Evolutionary conservation across 768 basidiomycete species (phyloP), one percentile per base, ranked within the genome.

Genomic region (Lyophyllum shimeji): DNA sequence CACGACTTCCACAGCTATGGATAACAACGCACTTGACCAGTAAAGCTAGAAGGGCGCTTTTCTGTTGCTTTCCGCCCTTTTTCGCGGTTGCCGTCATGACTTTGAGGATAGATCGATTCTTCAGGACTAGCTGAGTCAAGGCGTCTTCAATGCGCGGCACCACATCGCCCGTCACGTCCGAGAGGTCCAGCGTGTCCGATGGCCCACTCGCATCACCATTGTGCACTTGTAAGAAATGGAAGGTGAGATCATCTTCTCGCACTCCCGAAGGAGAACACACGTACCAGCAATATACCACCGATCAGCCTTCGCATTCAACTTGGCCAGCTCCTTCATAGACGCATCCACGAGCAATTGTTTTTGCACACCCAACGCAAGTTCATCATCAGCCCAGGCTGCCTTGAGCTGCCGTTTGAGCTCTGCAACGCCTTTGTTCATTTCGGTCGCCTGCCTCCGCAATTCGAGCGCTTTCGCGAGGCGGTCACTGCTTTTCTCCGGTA

Each of bases 401-500:
- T 21, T 12, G 15, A 17, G 37, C 44, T 54, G 57, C 43, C 25
- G 33, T 12, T 37, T 20, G 2, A 58, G 46, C 39, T 50, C 44
- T 23, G 15, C 21, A 15, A 56, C 45, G 31, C 44, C 44, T n/a
- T 57, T 33, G 15, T 56, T 40, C 0, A 57, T 12, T 27, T 29
- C 20, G 0, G 46, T 34, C 12, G 54, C 44, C 46, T 60, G 25
- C 17, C 50, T 58, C 11, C 61, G 47, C 12, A 62, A 39, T n/a
- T 56, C 25, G 1, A 64, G 46, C 34, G 54, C 55, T 12, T 42
- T 42, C 21, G 45, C 20, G 1, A 64, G 46, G 9, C 56, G 59
- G 0, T 52, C 59, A 8, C 11, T 39, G 15, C 27, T 42, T 7
- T 29, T 40, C 29, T 55, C 53, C 23, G 61, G 57, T 3, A 60